Conservation (phyloP, 169 alveolate genomes). For the Amoebophrya sp. region DNA sequence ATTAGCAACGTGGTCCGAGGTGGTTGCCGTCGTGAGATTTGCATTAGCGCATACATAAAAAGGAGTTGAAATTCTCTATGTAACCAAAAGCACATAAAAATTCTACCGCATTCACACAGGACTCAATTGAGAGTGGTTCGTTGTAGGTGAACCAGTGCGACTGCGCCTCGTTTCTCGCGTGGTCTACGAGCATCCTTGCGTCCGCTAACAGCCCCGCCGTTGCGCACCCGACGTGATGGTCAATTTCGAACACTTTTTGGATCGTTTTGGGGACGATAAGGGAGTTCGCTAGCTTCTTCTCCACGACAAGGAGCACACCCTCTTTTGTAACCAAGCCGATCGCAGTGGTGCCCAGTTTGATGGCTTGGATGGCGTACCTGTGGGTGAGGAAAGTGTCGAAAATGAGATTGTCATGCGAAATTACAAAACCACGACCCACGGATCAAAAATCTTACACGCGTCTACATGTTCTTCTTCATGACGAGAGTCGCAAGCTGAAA, state of each 20-base stretch:
- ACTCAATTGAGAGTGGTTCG: slow-evolving; percentile 83
- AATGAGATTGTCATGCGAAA: neutral
- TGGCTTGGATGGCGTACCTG: slow-evolving; percentile 41
- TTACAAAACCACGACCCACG: neutral
- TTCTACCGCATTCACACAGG: slow-evolving; percentile 73
- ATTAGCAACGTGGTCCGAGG: too few relatives aligned
- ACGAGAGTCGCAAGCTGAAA: neutral
- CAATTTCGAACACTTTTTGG: slow-evolving; percentile 91
- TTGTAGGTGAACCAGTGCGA: slow-evolving; percentile 90
- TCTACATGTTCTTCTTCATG: neutral
- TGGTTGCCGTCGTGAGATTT: too few relatives aligned
- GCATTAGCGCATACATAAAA: too few relatives aligned
- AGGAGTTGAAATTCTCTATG: too few relatives aligned
- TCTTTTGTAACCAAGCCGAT: slow-evolving; percentile 90
- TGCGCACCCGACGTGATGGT: slow-evolving; percentile 92
- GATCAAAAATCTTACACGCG: neutral
- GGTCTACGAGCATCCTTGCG: slow-evolving; percentile 94
- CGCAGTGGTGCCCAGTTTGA: slow-evolving; percentile 94
- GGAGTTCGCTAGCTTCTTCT: slow-evolving; percentile 60
- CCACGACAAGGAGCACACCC: slow-evolving; percentile 95
- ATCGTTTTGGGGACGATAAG: slow-evolving; percentile 49
- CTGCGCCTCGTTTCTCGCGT: slow-evolving; percentile 94
- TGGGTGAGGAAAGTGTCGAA: slow-evolving; percentile 14
- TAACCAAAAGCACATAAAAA: too few relatives aligned
- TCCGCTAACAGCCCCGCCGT: slow-evolving; percentile 97